phyloP scores from a whole-genome alignment of 768 basidiomycete genomes.

The Rhizopogon vulgaris region DNA sequence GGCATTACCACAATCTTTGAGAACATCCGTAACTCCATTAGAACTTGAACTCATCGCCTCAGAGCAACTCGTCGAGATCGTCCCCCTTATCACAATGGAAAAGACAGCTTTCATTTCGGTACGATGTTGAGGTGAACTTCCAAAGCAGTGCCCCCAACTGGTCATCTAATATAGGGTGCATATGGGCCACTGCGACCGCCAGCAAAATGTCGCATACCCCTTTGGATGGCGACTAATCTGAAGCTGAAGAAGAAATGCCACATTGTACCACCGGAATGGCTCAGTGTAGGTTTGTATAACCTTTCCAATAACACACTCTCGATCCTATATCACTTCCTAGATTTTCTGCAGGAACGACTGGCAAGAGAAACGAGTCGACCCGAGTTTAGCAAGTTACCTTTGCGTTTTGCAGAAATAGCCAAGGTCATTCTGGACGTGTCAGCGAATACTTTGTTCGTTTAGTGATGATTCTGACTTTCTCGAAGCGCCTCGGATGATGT shows the following conservation, averaged over 20 bases:
- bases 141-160: neutral
- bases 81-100: conserved; percentile 88
- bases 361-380: conserved; percentile 66
- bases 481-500: conserved; percentile 86
- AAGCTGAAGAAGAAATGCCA: conserved; percentile 94
- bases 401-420: conserved; percentile 84
- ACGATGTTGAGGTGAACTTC: neutral
- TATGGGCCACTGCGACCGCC: conserved; percentile 93
- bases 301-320: neutral
- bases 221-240: conserved; percentile 94
- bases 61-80: conserved; percentile 78
- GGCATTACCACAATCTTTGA: conserved; percentile 72
- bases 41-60: conserved; percentile 88
- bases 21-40: conserved; percentile 68
- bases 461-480: neutral
- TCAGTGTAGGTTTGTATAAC: conserved; percentile 65
- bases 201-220: conserved; percentile 74
- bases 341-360: conserved; percentile 73
- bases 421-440: conserved; percentile 93
- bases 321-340: conserved; percentile 32
- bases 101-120: conserved; percentile 86
- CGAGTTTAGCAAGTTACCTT: conserved; percentile 76
- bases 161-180: conserved; percentile 52
- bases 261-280: conserved; percentile 87
- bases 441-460: conserved; percentile 20